phyloP scores from a whole-genome alignment of 1,139 yeast genomes.

The Taiozyma sp. region DNA sequence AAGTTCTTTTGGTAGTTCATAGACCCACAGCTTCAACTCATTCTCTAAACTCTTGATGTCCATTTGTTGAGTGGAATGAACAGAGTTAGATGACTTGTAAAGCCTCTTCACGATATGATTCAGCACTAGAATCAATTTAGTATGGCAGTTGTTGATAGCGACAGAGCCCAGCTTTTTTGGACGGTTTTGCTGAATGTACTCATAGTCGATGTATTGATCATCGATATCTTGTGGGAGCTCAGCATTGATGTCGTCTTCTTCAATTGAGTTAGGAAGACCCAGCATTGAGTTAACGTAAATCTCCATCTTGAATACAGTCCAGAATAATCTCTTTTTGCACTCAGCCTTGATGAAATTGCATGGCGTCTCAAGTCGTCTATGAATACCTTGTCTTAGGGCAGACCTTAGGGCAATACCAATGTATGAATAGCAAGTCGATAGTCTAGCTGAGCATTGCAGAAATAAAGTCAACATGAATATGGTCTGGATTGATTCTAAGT shows the following conservation, averaged over 20 bases:
- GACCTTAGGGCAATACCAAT: conserved; percentile 85
- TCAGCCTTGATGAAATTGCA: conserved; percentile 69
- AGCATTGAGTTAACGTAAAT: conserved; percentile 81
- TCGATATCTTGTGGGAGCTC: conserved; percentile 76
- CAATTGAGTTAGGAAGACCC: conserved; percentile 61
- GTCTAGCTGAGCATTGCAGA: conserved; percentile 81
- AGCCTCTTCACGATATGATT: conserved; percentile 46
- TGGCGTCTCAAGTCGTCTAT: conserved; percentile 40
- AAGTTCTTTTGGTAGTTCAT: conserved; percentile 61
- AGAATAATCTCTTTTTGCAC: conserved; percentile 77
- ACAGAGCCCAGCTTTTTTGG: conserved; percentile 53
- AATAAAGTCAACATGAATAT: conserved; percentile 66
- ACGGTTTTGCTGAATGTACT: conserved; percentile 25
- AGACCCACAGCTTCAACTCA: conserved; percentile 68
- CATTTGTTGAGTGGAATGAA: conserved; percentile 29
- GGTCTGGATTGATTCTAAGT: conserved; percentile 68
- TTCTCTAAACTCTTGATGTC: conserved; percentile 56
- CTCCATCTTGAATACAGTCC: conserved; percentile 88
- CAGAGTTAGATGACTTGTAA: conserved; percentile 33
- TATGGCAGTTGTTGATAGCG: conserved; percentile 78
- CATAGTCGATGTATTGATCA: conserved; percentile 75
- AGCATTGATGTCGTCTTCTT: conserved; percentile 80
- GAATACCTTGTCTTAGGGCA: conserved; percentile 80
- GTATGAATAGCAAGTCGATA: conserved; percentile 84
- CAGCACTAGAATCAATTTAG: conserved; percentile 58